Base-by-base conservation (phyloP, 148 eudicot species). In the Spergularia bocconei region DNA sequence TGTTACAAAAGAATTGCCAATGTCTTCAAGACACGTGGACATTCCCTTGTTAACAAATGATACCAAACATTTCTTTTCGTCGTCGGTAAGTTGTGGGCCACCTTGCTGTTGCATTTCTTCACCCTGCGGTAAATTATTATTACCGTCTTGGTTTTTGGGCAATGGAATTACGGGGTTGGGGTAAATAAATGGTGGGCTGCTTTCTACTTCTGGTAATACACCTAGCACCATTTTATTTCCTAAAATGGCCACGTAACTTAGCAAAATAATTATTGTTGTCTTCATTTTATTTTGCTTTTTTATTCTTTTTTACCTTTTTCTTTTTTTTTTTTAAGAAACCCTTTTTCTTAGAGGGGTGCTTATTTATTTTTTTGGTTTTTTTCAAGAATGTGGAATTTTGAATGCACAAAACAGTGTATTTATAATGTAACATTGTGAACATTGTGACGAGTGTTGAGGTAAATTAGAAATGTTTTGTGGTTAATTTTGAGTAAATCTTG, bases 161-260 rank as follows among this genome's bases (percentile, higher is more conserved):
- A 69, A 7, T 3, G 72, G 72, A 69, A 69, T 69, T 23, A 69
- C 72, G 1, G 72, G 72, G 58, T 69, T 69, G 2, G 72, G 72
- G 72, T 69, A 69, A 69, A 69, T 69, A 69, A 69, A 69, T 10
- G 72, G 14, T 2, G 72, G 72, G 36, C 72, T 69, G 36, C 72
- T 69, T 53, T 16, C 33, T n/a, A 53, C 69, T 13, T 29, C 21
- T 25, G 33, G 13, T 48, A 56, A 21, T 68, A 16, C 11, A 6
- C 63, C 64, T 58, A 15, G 19, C 6, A 14, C 58, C 17, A 33
- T 52, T 16, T 14, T 8, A 0, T 59, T 52, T 10, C 54, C 71
- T 66, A 47, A 12, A 4, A 75, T 55, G 51, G 56, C 10, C 58
- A 75, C 23, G 51, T 69, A 75, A 11, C 38, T 67, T 14, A 67